Evolutionary conservation across 441 rosid genomes (phyloP), one percentile per base, ranked within the genome.

Genomic region (Aquilaria agallochum): DNA sequence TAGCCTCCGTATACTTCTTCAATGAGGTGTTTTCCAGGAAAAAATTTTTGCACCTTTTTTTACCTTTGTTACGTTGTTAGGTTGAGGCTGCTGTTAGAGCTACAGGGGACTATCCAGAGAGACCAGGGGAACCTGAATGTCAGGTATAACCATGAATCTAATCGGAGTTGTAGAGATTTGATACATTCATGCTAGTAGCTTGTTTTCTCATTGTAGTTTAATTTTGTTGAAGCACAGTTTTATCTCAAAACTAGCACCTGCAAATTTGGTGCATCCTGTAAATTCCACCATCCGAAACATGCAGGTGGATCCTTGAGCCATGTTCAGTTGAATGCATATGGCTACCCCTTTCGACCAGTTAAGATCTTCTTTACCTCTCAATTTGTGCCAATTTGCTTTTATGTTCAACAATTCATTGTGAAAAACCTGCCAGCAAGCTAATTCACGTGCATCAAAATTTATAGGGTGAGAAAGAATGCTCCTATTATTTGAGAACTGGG

Each of bases 241-340:
- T 88, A 86, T 76, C 74, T 88, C 77, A 83, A 81, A 72, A 88
- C 95, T 2, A 95, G 95, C 70, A 78, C 89, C 66, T 90, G 95
- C 78, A 90, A 90, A 82, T 90, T 90, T 73, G 95, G 97, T 65
- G 95, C 97, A 8, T 88, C 97, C 31, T 90, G 97, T 83, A 90
- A 90, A 78, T 90, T 85, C 78, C 73, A 90, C 83, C 97, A 90
- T 72, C 97, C 97, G 9, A 90, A 83, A 76, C 88, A 84, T 69
- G 80, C 79, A 57, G 89, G 76, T 72, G 90, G 92, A 74, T 78
- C 85, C 48, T 71, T 83, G 77, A 80, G 78, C 75, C 78, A 83
- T 52, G 80, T 78, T 71, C 77, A 87, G 34, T 68, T 81, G 56
- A 90, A 90, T 81, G 67, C 60, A 11, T 70, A 67, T 74, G 97